Evolutionary conservation across 805 yeast species (phyloP).

Genomic region (Candida hungchunana): DNA sequence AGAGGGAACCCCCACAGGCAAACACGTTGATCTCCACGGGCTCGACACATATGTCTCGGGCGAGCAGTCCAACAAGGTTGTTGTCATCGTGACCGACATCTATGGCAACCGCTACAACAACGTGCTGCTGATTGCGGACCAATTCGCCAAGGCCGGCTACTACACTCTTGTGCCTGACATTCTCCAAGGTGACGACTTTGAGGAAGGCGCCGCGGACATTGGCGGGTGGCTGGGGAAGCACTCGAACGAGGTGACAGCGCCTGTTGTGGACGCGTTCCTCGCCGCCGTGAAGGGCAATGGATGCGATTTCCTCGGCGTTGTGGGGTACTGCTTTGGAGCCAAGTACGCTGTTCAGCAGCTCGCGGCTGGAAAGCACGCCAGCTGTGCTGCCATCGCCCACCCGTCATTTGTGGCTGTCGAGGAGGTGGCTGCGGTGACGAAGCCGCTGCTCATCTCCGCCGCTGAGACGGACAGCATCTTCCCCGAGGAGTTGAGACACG

Average conservation of each 20-base stretch:
- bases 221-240: constrained; percentile 53
- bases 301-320: constrained; percentile 48
- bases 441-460: constrained; percentile 58
- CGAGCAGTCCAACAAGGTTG: constrained; percentile 32
- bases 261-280: constrained; percentile 47
- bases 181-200: constrained; percentile 46
- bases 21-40: constrained; percentile 37
- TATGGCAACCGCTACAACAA: constrained; percentile 60
- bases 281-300: constrained; percentile 38
- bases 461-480: constrained; percentile 69
- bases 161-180: constrained; percentile 76
- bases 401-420: constrained; percentile 70
- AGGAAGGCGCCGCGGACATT: constrained; percentile 24
- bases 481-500: constrained; percentile 56
- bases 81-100: constrained; percentile 67
- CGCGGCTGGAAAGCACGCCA: constrained; percentile 34
- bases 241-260: constrained; percentile 40
- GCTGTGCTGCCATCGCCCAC: constrained; percentile 75
- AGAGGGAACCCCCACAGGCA: constrained; percentile 48
- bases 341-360: constrained; percentile 56
- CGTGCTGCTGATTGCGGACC: constrained; percentile 58
- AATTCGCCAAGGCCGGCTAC: constrained; percentile 57
- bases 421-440: constrained; percentile 55
- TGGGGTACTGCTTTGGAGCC: constrained; percentile 88
- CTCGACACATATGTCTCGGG: constrained; percentile 47